phyloP scores from a whole-genome alignment of 352 stramenopile genomes.

The Pythium plurisporium region DNA sequence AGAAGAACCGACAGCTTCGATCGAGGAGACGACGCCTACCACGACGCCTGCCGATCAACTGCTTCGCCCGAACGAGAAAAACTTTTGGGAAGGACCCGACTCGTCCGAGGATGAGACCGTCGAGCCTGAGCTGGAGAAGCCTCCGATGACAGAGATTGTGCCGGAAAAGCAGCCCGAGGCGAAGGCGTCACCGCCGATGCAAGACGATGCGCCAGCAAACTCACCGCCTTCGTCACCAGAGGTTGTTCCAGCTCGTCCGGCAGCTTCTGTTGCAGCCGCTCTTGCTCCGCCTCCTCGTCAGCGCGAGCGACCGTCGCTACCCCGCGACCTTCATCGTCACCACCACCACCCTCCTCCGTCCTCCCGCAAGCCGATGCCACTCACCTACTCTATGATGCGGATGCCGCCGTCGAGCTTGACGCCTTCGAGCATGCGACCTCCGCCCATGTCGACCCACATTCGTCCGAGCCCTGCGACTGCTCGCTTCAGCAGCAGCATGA shows the following conservation, averaged over 20 bases:
- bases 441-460: constrained; percentile 15
- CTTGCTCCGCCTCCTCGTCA: background rate
- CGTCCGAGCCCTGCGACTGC: constrained; percentile 18
- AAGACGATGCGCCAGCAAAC: background rate
- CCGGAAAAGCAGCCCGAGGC: too few species aligned
- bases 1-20: too few species aligned
- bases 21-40: too few species aligned
- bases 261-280: background rate
- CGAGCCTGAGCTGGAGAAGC: too few species aligned
- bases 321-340: background rate
- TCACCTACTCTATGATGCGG: constrained; percentile 18
- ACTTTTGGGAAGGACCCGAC: background rate
- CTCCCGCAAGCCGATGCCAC: constrained; percentile 12
- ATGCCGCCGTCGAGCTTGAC: constrained; percentile 1
- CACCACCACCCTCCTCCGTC: background rate
- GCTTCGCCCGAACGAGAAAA: too few species aligned
- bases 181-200: too few species aligned
- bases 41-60: too few species aligned
- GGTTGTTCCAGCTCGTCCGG: background rate
- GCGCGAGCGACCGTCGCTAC: background rate
- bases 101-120: background rate
- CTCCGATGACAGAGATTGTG: too few species aligned
- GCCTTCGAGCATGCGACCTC: constrained; percentile 5
- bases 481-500: constrained; percentile 4
- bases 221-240: constrained; percentile 4